Percentiles rank a stretch among this genome's conserved stretches.
Conservation (phyloP, 2,329 filamentous ascomycete genomes). For the Xenosphaeropsis pyriputrescens region DNA sequence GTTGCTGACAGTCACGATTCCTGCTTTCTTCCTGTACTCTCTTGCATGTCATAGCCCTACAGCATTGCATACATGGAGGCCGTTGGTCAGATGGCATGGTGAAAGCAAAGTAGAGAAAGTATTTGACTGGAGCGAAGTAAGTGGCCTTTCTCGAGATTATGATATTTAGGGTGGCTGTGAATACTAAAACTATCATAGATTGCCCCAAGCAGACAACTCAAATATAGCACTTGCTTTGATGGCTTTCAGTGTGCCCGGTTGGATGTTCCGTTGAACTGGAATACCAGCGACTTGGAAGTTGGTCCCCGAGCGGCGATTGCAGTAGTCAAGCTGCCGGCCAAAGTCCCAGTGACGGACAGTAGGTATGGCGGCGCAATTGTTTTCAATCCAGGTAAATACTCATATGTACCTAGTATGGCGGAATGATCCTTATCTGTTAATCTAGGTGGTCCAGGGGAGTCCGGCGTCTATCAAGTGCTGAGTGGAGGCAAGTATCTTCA, state of each 20-base stretch:
- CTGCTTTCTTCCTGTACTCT: no score
- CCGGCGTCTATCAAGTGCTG: slow-evolving; percentile 17
- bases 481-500: slow-evolving; percentile 13
- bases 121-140: neutral
- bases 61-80: no score
- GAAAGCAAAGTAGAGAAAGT: no score
- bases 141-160: neutral
- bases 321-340: slow-evolving; percentile 23
- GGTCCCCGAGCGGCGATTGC: slow-evolving; percentile 19
- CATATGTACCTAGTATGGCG: neutral
- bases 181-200: slow-evolving; percentile 3
- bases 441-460: slow-evolving; percentile 21
- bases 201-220: slow-evolving; percentile 5
- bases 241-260: slow-evolving; percentile 23
- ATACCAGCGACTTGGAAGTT: slow-evolving; percentile 10
- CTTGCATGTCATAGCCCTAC: no score
- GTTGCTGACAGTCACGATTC: no score
- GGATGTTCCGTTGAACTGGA: slow-evolving; percentile 23
- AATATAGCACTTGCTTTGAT: slow-evolving; percentile 18
- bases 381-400: slow-evolving; percentile 20
- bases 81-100: no score
- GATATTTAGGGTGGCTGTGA: no score
- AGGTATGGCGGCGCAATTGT: slow-evolving; percentile 22
- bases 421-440: neutral
- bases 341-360: slow-evolving; percentile 19